phyloP scores from a whole-genome alignment of 106 monocot genomes.

The Dactylorhiza incarnata region DNA sequence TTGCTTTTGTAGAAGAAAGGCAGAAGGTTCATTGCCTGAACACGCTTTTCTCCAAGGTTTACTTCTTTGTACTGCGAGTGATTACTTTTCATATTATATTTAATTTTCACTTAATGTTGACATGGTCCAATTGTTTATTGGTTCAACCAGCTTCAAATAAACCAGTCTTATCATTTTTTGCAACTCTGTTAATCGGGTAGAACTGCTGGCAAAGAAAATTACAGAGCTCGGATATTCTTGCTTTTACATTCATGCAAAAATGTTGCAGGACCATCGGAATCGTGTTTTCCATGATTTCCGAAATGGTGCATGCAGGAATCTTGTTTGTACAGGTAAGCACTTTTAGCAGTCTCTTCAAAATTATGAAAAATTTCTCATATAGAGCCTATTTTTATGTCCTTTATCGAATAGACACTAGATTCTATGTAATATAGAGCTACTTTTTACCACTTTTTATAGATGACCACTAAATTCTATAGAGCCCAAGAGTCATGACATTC shows the following conservation, averaged over 20 bases:
- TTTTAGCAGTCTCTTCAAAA: too few species aligned
- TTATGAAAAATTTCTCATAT: too few species aligned
- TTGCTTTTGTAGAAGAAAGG: slow-evolving; percentile 97
- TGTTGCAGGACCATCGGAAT: slow-evolving; percentile 96
- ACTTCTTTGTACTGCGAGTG: neutral
- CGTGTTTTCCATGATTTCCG: slow-evolving; percentile 98
- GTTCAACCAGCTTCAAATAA: slow-evolving; percentile 46
- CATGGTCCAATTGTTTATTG: neutral
- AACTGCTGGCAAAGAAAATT: slow-evolving; percentile 91
- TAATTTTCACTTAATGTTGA: neutral
- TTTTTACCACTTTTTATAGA: too few species aligned
- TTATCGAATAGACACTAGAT: too few species aligned
- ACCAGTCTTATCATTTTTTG: slow-evolving; percentile 98
- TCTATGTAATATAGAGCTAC: too few species aligned
- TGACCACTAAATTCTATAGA: too few species aligned
- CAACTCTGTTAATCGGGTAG: slow-evolving; percentile 97
- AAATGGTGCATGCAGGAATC: slow-evolving; percentile 96
- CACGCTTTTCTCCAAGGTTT: slow-evolving; percentile 98
- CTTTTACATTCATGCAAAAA: slow-evolving; percentile 92
- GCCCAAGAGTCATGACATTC: too few species aligned
- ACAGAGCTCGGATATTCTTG: slow-evolving; percentile 99
- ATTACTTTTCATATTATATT: neutral
- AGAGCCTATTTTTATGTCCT: too few species aligned
- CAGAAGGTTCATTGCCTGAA: slow-evolving; percentile 98
- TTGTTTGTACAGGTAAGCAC: slow-evolving; percentile 87